Evolutionary conservation across 768 basidiomycete genomes (phyloP).

Genomic region (Leccinellum albellum): DNA sequence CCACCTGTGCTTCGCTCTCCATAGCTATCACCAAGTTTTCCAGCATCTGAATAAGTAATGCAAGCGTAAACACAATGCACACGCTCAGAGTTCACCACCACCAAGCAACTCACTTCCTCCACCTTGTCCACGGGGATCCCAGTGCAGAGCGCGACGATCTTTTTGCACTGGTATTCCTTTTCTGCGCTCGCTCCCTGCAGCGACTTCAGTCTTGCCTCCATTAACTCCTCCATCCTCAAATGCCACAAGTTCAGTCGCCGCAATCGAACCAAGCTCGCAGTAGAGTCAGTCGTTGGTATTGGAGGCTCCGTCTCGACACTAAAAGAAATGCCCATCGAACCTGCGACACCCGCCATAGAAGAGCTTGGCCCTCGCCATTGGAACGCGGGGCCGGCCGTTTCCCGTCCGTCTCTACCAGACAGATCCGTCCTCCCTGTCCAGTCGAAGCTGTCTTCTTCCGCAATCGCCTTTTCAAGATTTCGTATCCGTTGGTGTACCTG

Average conservation of each 20-base stretch:
- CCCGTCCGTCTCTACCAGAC: conserved; percentile 36
- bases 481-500: conserved; percentile 74
- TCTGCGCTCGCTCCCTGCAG: conserved; percentile 80
- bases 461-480: conserved; percentile 77
- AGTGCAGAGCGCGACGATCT: conserved; percentile 85
- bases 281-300: conserved; percentile 56
- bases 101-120: conserved; percentile 68
- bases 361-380: conserved; percentile 63
- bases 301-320: conserved; percentile 73
- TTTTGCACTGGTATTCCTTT: conserved; percentile 89
- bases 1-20: conserved; percentile 79
- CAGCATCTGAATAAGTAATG: conserved; percentile 55
- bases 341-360: conserved; percentile 61
- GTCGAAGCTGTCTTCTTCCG: conserved; percentile 79
- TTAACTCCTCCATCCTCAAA: conserved; percentile 66
- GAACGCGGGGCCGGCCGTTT: conserved; percentile 53
- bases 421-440: conserved; percentile 76
- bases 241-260: conserved; percentile 84
- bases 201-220: conserved; percentile 62
- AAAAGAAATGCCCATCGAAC: conserved; percentile 58
- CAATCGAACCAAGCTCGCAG: conserved; percentile 62
- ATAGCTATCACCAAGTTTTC: conserved; percentile 83
- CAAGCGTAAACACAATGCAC: conserved; percentile 26
- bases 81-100: conserved; percentile 10
- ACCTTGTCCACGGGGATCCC: conserved; percentile 84